Conservation (phyloP, 2,329 filamentous ascomycete species). For the Gnomoniopsis smithogilvyi region DNA sequence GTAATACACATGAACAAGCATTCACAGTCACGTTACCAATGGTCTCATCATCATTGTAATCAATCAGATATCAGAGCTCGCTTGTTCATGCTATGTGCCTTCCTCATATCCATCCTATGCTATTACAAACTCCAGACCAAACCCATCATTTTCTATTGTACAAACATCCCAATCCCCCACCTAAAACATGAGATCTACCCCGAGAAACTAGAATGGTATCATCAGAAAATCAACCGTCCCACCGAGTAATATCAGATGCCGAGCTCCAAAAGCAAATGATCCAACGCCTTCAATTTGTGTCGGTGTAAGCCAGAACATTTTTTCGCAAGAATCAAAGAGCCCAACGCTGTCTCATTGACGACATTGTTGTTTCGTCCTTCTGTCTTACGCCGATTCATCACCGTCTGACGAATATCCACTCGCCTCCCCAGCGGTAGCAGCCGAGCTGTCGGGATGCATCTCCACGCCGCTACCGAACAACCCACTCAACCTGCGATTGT, state of each 20-base stretch:
- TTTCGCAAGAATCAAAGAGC: background rate
- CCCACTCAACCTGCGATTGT: background rate
- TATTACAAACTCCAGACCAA: background rate
- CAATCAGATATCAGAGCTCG: background rate
- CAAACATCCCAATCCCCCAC: background rate
- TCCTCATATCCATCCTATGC: background rate
- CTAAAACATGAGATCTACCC: background rate
- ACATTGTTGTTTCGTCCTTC: background rate
- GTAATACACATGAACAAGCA: no score
- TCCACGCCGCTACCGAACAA: background rate
- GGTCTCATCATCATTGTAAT: background rate
- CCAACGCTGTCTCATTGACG: background rate
- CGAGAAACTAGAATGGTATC: no score
- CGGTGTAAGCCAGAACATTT: no score
- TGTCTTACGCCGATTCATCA: conserved; percentile 24
- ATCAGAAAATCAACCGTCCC: no score
- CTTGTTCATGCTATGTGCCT: background rate
- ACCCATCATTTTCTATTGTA: background rate
- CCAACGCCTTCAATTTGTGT: no score
- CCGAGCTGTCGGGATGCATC: conserved; percentile 32
- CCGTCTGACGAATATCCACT: conserved; percentile 37
- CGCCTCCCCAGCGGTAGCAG: conserved; percentile 34
- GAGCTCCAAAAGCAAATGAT: no score
- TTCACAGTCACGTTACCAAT: no score
- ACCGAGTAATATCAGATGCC: no score